Conservation (phyloP, 176 grass and related monocot genomes). For the Alopecurus myosuroides region DNA sequence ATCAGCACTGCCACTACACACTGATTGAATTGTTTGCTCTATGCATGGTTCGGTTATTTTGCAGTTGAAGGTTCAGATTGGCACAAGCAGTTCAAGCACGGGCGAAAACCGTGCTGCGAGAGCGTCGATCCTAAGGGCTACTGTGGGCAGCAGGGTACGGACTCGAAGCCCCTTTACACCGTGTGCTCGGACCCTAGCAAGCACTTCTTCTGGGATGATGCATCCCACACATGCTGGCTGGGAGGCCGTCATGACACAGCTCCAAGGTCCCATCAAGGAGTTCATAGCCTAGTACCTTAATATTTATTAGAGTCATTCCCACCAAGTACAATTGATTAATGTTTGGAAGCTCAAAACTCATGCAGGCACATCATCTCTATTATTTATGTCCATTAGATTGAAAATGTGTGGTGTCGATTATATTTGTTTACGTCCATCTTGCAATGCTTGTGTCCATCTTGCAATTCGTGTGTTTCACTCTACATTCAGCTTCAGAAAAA, state of each 20-base stretch:
- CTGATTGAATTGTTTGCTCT: neutral
- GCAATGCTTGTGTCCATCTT: no score
- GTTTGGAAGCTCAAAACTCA: no score
- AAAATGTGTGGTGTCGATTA: no score
- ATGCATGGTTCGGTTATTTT: neutral
- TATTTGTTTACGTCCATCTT: no score
- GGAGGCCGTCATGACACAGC: neutral
- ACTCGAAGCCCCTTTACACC: neutral
- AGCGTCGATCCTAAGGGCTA: neutral
- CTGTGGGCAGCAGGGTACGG: neutral
- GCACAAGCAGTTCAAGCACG: neutral
- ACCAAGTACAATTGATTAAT: no score
- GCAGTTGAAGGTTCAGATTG: neutral
- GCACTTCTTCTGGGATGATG: constrained; percentile 36
- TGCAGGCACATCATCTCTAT: no score
- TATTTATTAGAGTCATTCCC: no score
- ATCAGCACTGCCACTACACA: no score
- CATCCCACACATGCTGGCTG: constrained; percentile 33
- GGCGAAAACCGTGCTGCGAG: constrained; percentile 29
- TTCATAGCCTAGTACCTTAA: no score
- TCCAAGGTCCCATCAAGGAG: neutral
- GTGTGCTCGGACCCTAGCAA: neutral
- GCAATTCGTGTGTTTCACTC: no score
- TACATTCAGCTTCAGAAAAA: no score
- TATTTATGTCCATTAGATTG: no score